Percentiles rank a stretch among this genome's conserved stretches.
Conservation (phyloP, 192 early-diverging fungal genomes). For the Linnemannia elongata region DNA sequence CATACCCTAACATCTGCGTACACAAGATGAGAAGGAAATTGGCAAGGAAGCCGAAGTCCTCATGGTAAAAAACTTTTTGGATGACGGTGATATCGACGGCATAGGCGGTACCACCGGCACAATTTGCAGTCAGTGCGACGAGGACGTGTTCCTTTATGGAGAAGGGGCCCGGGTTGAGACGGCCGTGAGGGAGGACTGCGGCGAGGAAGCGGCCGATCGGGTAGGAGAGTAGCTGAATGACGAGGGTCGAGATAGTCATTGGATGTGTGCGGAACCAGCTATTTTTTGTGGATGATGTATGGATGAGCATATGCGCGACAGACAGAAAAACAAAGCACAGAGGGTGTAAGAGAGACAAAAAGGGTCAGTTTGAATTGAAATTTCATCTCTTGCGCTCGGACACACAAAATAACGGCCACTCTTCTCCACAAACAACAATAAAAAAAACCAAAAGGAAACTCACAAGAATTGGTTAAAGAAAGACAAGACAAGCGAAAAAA, state of each 20-base stretch:
- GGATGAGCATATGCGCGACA: background rate
- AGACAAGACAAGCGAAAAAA: slow-evolving; percentile 39
- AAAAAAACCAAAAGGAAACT: background rate
- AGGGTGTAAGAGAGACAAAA: slow-evolving; percentile 10
- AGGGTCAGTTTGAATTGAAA: background rate
- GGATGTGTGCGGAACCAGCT: slow-evolving; percentile 63
- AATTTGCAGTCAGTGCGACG: slow-evolving; percentile 67
- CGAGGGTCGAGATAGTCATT: slow-evolving; percentile 57
- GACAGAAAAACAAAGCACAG: background rate
- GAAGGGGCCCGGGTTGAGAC: slow-evolving; percentile 74
- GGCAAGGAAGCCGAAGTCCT: slow-evolving; percentile 65
- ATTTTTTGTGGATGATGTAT: background rate
- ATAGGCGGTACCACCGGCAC: slow-evolving; percentile 66
- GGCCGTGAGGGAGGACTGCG: slow-evolving; percentile 48
- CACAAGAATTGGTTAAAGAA: slow-evolving; percentile 53
- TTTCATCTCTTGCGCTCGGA: background rate
- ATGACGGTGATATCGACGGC: slow-evolving; percentile 70
- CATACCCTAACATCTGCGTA: slow-evolving; percentile 74
- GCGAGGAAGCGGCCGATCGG: slow-evolving; percentile 65
- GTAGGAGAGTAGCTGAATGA: slow-evolving; percentile 65
- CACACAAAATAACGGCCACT: background rate
- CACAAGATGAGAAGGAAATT: slow-evolving; percentile 69
- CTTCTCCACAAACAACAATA: too few relatives aligned
- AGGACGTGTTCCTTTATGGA: slow-evolving; percentile 79
- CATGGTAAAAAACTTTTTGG: slow-evolving; percentile 69